phyloP scores from a whole-genome alignment of 345 rosid species.

The Moringa oleifera region DNA sequence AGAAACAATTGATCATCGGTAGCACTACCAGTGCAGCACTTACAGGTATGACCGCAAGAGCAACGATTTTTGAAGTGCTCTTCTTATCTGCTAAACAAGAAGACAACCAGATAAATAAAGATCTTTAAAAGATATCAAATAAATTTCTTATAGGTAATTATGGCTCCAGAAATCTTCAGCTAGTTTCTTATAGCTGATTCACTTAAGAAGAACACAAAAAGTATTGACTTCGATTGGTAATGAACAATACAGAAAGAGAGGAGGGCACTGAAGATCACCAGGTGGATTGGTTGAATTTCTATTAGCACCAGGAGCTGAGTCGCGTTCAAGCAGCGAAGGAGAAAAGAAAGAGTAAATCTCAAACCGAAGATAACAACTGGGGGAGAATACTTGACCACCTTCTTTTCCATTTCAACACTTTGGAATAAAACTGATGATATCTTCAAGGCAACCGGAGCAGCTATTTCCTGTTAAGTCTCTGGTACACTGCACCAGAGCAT shows the following conservation, averaged over 20 bases:
- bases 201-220: background rate
- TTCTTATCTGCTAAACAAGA: constrained; percentile 20
- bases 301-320: constrained; percentile 8
- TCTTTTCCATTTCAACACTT: constrained; percentile 1
- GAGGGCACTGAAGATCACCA: constrained; percentile 12
- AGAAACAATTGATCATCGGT: constrained; percentile 15
- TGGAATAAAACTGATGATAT: constrained; percentile 12
- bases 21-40: constrained; percentile 9
- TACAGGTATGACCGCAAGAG: constrained; percentile 15
- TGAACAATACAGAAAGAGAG: no score
- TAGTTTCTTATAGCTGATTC: no score
- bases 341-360: constrained; percentile 30
- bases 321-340: background rate
- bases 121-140: no score
- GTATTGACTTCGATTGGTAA: no score
- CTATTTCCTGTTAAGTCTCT: constrained; percentile 16
- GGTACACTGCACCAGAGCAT: constrained; percentile 42
- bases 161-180: no score
- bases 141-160: no score
- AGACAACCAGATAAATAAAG: no score
- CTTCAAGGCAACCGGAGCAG: constrained; percentile 27
- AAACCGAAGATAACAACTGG: constrained; percentile 32
- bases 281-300: constrained; percentile 1
- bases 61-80: constrained; percentile 6
- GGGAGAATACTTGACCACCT: constrained; percentile 17